phyloP scores from a whole-genome alignment of 305 asterid genomes.

The Fraxinus baroniana region DNA sequence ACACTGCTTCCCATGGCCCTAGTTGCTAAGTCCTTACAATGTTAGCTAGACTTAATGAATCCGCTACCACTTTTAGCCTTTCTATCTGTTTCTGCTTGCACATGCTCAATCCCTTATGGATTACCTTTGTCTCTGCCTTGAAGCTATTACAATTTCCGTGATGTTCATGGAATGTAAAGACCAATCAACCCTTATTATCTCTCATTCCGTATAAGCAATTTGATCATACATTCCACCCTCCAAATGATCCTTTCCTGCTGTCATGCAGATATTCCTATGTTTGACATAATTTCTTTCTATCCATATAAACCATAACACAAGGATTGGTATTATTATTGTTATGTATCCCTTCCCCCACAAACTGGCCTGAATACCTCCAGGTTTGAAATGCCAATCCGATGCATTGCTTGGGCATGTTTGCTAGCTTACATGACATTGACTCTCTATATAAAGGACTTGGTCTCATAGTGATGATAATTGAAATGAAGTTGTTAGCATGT shows the following conservation, averaged over 20 bases:
- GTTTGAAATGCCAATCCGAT: neutral
- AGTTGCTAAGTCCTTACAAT: neutral
- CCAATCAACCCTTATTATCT: neutral
- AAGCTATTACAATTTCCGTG: neutral
- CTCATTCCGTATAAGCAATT: neutral
- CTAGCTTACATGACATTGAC: neutral
- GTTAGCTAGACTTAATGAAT: neutral
- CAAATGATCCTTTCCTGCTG: neutral
- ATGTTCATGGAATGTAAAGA: neutral
- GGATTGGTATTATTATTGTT: neutral
- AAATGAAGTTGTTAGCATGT: neutral
- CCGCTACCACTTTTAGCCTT: neutral
- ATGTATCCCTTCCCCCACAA: neutral
- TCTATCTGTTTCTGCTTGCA: neutral
- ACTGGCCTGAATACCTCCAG: neutral
- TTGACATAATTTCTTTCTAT: neutral
- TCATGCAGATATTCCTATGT: neutral
- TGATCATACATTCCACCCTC: neutral
- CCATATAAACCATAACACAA: neutral
- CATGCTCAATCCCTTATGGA: neutral
- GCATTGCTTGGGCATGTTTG: neutral
- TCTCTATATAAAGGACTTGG: neutral
- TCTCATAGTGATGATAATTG: neutral
- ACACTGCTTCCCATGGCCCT: neutral
- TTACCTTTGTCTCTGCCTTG: neutral